Conservation (phyloP, 2,329 filamentous ascomycete species). For the Colletotrichum tofieldiae region DNA sequence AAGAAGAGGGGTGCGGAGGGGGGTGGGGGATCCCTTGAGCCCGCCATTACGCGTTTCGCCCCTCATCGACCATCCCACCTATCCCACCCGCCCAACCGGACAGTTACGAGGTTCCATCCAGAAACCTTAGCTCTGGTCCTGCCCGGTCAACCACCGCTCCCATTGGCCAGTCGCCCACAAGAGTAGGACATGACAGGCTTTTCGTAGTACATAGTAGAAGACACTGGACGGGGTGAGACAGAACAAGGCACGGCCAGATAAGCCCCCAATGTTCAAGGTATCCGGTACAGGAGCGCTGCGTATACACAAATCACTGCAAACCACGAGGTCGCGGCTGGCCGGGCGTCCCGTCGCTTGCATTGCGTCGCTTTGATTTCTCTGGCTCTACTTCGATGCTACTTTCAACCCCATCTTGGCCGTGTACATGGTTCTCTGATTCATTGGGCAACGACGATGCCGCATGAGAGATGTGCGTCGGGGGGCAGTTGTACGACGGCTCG, state of each 20-base stretch:
- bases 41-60: constrained; percentile 43
- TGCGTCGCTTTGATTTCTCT: constrained; percentile 7
- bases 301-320: neutral
- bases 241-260: constrained; percentile 19
- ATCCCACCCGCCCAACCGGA: constrained; percentile 26
- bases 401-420: neutral
- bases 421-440: constrained; percentile 12
- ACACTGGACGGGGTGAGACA: neutral
- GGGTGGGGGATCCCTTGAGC: constrained; percentile 21
- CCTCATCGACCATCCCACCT: constrained; percentile 38
- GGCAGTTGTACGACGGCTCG: constrained; percentile 17
- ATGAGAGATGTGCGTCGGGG: constrained; percentile 35
- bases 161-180: neutral
- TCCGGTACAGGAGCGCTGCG: neutral
- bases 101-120: constrained; percentile 33
- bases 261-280: constrained; percentile 2
- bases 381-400: constrained; percentile 10
- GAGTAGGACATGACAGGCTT: neutral
- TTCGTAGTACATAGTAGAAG: neutral
- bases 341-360: constrained; percentile 13
- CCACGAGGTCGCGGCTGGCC: constrained; percentile 9
- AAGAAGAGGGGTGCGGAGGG: constrained; percentile 7
- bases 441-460: constrained; percentile 22
- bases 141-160: constrained; percentile 30
- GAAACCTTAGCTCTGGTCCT: constrained; percentile 34